Evolutionary conservation across 495 filamentous ascomycete species (phyloP).

Genomic region (Tuber aestivum): DNA sequence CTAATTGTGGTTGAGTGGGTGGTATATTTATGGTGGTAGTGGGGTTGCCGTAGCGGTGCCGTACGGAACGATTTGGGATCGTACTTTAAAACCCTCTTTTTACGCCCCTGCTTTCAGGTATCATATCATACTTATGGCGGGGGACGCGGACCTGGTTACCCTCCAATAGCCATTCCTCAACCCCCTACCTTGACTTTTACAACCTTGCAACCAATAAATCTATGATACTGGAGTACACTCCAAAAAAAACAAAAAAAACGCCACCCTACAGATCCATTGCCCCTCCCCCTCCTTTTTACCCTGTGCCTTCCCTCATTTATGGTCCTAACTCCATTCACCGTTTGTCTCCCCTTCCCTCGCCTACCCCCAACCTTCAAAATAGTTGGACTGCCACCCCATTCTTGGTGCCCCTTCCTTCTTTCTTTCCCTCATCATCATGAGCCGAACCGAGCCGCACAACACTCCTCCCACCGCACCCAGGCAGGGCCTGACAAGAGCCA

Average conservation of each 20-base stretch:
- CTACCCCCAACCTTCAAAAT: background rate
- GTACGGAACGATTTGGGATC: no score
- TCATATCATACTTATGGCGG: no score
- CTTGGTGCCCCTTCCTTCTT: background rate
- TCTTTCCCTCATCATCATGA: background rate
- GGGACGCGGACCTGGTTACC: no score
- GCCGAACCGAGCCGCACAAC: conserved; percentile 1
- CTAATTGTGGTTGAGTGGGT: no score
- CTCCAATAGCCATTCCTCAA: background rate
- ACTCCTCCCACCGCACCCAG: background rate
- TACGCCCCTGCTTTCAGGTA: no score
- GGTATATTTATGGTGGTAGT: no score
- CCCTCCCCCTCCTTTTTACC: background rate
- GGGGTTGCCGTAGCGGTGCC: no score
- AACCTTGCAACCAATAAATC: background rate
- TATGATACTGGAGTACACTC: no score
- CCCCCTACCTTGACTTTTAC: background rate
- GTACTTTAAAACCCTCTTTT: no score
- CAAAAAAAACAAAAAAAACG: background rate
- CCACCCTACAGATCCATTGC: background rate
- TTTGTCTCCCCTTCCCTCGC: background rate
- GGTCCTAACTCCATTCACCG: background rate
- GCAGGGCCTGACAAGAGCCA: conserved; percentile 10
- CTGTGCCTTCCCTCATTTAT: background rate
- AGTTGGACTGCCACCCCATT: background rate